These are phyloP conservation scores for Starmerella lactis-condensi DNA, from an alignment of 805 yeast genomes.

Conservation along the genomic window DNA sequence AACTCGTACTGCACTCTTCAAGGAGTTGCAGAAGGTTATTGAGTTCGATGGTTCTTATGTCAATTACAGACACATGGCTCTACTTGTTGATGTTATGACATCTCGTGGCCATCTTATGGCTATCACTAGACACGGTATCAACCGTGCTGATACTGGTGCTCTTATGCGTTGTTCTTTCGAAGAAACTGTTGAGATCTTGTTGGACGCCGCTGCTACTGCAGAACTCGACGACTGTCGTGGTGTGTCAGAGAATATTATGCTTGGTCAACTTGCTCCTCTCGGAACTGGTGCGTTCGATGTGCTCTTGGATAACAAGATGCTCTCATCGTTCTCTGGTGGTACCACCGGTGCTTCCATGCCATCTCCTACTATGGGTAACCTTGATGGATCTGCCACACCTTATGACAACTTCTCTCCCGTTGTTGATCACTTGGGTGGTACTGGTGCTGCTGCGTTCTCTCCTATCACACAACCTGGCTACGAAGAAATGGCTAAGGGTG, in stretches of 20 bases:
- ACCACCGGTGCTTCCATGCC: slow-evolving; percentile 27
- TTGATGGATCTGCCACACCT: slow-evolving; percentile 88
- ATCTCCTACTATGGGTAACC: slow-evolving; percentile 8
- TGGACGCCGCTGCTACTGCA: slow-evolving; percentile 97
- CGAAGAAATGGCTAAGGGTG: slow-evolving; percentile 53
- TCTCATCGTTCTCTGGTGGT: slow-evolving; percentile 36
- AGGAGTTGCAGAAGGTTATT: slow-evolving; percentile 89
- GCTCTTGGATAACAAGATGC: slow-evolving; percentile 75
- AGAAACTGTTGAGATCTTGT: slow-evolving; percentile 91
- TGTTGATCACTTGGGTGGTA: slow-evolving; percentile 17
- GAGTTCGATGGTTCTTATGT: slow-evolving; percentile 99
- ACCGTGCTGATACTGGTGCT: slow-evolving; percentile 97
- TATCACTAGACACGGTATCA: slow-evolving; percentile 97
- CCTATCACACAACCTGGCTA: slow-evolving; percentile 80
- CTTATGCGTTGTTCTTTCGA: slow-evolving; percentile 98
- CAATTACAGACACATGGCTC: slow-evolving; percentile 94
- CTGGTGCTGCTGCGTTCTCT: slow-evolving; percentile 53
- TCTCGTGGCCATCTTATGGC: slow-evolving; percentile 97
- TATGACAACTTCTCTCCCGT: slow-evolving; percentile 50
- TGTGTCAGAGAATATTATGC: slow-evolving; percentile 90
- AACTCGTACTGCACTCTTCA: slow-evolving; percentile 81
- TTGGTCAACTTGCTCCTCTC: slow-evolving; percentile 96
- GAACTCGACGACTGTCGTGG: slow-evolving; percentile 97
- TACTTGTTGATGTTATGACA: slow-evolving; percentile 95
- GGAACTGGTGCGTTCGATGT: slow-evolving; percentile 98